Evolutionary conservation across 306 rosid genomes (phyloP).

Genomic region (Astragalus glycyphyllos): DNA sequence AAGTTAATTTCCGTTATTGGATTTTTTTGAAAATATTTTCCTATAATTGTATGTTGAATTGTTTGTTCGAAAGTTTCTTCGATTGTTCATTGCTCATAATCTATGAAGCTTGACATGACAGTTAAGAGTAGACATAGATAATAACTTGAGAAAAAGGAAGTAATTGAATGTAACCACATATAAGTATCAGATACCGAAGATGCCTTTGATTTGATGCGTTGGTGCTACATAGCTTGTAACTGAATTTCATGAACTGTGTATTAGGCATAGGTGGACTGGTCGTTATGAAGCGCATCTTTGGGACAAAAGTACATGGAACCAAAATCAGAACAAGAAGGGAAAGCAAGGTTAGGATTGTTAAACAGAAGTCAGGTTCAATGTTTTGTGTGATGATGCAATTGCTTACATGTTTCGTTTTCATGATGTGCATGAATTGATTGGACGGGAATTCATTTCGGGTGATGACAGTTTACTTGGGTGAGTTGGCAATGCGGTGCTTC

Average conservation of each 20-base stretch:
- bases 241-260: conserved; percentile 38
- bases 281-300: conserved; percentile 99
- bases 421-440: conserved; percentile 56
- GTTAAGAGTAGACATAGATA: no score
- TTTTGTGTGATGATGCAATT: conserved; percentile 25
- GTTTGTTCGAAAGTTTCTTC: background rate
- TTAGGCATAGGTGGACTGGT: conserved; percentile 99
- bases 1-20: no score
- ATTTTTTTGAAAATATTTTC: no score
- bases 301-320: conserved; percentile 99
- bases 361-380: background rate
- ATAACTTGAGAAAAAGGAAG: no score
- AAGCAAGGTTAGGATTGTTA: conserved; percentile 74
- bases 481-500: conserved; percentile 44
- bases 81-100: no score
- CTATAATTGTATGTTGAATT: no score
- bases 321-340: conserved; percentile 98
- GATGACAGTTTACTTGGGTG: conserved; percentile 93
- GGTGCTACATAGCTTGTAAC: no score
- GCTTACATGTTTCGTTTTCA: conserved; percentile 49
- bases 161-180: no score
- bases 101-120: no score
- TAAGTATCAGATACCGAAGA: no score
- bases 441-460: conserved; percentile 39
- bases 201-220: no score